Percentiles rank a stretch among this genome's conserved stretches.
These are phyloP conservation scores for Herpetomonas muscarum DNA, from an alignment of 208 protist genomes.

Conservation along the genomic window DNA sequence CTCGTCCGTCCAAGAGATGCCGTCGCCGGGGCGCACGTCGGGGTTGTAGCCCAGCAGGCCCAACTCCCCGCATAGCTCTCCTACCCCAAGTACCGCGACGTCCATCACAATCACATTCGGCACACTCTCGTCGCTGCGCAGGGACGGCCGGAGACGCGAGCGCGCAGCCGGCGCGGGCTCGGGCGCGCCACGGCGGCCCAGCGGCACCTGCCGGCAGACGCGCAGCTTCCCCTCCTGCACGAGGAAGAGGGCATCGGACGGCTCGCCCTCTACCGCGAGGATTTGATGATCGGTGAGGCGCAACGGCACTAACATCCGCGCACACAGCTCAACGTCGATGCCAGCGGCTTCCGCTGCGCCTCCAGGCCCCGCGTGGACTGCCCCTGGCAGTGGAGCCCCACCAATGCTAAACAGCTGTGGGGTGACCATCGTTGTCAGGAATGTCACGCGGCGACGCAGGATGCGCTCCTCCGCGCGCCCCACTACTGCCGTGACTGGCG, in stretches of 20 bases:
- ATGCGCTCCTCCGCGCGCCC: slow-evolving; percentile 18
- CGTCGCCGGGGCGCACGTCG: slow-evolving; percentile 50
- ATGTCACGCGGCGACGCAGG: slow-evolving; percentile 26
- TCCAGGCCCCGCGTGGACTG: neutral
- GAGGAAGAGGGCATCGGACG: slow-evolving; percentile 64
- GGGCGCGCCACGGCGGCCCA: no score
- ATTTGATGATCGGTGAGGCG: slow-evolving; percentile 37
- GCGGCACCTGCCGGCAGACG: slow-evolving; percentile 41
- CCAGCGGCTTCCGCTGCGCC: neutral
- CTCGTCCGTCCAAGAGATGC: slow-evolving; percentile 35
- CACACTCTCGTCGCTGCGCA: neutral
- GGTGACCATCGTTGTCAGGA: slow-evolving; percentile 30
- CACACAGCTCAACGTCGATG: neutral
- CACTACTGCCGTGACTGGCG: slow-evolving; percentile 15
- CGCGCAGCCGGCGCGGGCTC: no score
- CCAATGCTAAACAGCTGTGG: slow-evolving; percentile 22
- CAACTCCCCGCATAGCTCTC: slow-evolving; percentile 75
- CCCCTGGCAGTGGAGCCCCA: no score
- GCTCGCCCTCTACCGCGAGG: slow-evolving; percentile 46
- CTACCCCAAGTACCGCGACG: slow-evolving; percentile 40
- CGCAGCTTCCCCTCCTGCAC: slow-evolving; percentile 42
- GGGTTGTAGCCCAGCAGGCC: slow-evolving; percentile 55
- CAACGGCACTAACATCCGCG: slow-evolving; percentile 42
- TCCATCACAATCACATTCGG: slow-evolving; percentile 41
- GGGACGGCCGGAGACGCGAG: no score